A percentile compares a stretch with the other conserved stretches of the same genome.
Evolutionary conservation across 1,284 basidiomycete genomes (phyloP).

Genomic region (Heterobasidion occidentale): DNA sequence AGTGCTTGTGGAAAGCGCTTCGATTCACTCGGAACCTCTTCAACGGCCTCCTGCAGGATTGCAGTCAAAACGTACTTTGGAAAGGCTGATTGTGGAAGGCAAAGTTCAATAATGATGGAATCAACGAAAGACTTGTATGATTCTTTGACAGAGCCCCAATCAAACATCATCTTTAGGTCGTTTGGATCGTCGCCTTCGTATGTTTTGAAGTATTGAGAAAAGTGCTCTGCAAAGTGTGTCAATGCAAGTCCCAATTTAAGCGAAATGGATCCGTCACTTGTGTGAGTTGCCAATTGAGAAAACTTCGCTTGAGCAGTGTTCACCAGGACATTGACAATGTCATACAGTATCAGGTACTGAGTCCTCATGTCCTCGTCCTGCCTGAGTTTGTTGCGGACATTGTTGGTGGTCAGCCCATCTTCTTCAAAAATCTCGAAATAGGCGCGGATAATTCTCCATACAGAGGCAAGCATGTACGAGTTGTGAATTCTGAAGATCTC

Average conservation of each 20-base stretch:
- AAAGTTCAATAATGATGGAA: conserved; percentile 71
- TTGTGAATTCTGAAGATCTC: conserved; percentile 57
- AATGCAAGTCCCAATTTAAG: conserved; percentile 2
- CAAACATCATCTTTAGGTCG: conserved; percentile 46
- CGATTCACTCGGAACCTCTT: conserved; percentile 61
- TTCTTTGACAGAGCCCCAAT: conserved; percentile 48
- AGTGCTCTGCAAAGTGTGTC: conserved; percentile 44
- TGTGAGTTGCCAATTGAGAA: conserved; percentile 53
- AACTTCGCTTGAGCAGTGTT: conserved; percentile 54
- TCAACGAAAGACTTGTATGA: conserved; percentile 70
- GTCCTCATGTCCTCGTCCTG: conserved; percentile 40
- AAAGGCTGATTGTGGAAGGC: conserved; percentile 58
- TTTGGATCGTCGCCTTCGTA: conserved; percentile 27
- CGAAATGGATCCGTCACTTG: conserved; percentile 32
- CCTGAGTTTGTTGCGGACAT: conserved; percentile 42
- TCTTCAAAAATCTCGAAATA: conserved; percentile 43
- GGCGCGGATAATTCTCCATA: conserved; percentile 61
- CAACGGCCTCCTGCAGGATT: conserved; percentile 58
- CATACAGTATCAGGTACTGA: conserved; percentile 55
- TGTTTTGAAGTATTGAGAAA: conserved; percentile 56
- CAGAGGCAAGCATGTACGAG: conserved; percentile 66
- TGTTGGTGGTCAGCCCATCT: conserved; percentile 42
- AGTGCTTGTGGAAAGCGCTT: conserved; percentile 67
- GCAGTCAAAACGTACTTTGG: conserved; percentile 55
- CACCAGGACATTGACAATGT: conserved; percentile 51